Conservation (phyloP, 2,329 filamentous ascomycete genomes). For the Arthrobotrys iridis region DNA sequence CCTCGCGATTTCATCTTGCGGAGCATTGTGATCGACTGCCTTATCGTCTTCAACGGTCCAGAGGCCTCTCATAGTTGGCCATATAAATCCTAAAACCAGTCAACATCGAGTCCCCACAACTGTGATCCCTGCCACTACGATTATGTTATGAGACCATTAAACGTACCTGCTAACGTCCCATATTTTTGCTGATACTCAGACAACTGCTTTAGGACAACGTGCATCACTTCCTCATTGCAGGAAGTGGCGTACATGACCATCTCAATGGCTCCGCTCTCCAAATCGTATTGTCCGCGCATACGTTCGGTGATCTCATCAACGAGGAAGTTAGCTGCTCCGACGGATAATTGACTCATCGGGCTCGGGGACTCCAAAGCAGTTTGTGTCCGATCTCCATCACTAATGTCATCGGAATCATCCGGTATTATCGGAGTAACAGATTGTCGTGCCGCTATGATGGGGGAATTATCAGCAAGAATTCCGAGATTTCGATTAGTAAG, state of each 20-base stretch:
- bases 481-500: conserved; percentile 26
- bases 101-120: not conserved
- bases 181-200: not conserved
- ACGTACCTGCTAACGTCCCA: conserved; percentile 3
- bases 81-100: conserved; percentile 19
- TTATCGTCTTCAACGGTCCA: conserved; percentile 37
- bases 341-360: not conserved
- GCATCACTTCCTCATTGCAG: conserved; percentile 10
- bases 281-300: not conserved
- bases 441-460: not conserved
- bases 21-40: not conserved
- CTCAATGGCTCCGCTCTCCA: not conserved
- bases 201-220: not conserved
- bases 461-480: conserved; percentile 30
- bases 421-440: conserved; percentile 2
- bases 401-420: conserved; percentile 9
- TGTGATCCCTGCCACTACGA: not conserved
- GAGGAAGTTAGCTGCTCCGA: not conserved
- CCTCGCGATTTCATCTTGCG: not conserved
- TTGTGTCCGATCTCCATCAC: not conserved
- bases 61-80: conserved; percentile 16
- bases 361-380: not conserved
- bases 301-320: not conserved
- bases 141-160: not conserved
- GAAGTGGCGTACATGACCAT: conserved; percentile 31